Percentiles rank a stretch among this genome's conserved stretches.
Conservation (phyloP, 2,329 filamentous ascomycete genomes). For the Fusarium continuum region DNA sequence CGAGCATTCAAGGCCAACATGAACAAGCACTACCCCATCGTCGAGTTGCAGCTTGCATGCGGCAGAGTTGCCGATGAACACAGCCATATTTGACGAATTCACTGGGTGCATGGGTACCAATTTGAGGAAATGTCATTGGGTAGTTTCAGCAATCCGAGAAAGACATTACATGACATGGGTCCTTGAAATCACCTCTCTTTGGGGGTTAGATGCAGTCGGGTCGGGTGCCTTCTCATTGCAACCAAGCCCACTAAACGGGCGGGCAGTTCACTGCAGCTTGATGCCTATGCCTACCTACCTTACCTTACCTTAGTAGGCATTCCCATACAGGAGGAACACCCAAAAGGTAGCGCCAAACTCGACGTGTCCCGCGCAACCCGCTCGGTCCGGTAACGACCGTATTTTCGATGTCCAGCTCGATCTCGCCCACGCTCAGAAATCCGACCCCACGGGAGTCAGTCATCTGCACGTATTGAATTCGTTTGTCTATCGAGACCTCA, state of each 20-base stretch:
- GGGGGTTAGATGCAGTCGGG: not conserved
- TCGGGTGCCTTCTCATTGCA: too few species aligned
- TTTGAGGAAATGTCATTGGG: not conserved
- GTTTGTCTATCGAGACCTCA: too few species aligned
- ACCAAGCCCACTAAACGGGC: conserved; percentile 5
- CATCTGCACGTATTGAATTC: not conserved
- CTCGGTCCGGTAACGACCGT: not conserved
- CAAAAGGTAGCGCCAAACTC: not conserved
- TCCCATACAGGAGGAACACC: too few species aligned
- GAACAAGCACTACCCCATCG: not conserved
- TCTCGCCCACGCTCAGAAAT: not conserved
- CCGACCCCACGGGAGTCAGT: too few species aligned
- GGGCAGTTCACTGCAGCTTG: not conserved
- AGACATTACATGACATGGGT: conserved; percentile 6
- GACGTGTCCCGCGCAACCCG: not conserved
- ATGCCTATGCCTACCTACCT: too few species aligned
- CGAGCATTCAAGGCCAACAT: too few species aligned
- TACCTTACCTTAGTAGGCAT: too few species aligned
- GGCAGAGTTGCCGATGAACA: too few species aligned
- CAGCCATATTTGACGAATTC: too few species aligned
- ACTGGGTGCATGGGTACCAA: not conserved
- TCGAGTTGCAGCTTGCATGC: not conserved
- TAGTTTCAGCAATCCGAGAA: not conserved
- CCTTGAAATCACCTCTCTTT: not conserved
- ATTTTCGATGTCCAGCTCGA: not conserved